Base-by-base conservation (phyloP, 192 early-diverging fungal species). In the Powellomyces hirtus region DNA sequence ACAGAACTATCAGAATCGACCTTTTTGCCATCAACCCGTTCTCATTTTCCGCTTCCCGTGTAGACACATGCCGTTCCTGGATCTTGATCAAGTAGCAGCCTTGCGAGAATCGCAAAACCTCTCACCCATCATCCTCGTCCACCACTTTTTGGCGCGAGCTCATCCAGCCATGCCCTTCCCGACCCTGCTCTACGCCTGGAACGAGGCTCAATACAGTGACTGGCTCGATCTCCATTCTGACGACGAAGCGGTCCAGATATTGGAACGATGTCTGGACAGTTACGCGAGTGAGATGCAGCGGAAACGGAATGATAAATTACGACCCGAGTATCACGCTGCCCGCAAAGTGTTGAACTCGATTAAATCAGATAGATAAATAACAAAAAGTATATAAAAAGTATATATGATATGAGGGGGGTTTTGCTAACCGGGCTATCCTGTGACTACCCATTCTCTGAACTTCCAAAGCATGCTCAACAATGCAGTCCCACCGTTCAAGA, bases 201-300 rank as follows among this genome's bases (percentile, higher is more conserved):
- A 77, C 2, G 78, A 86, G 44, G 45, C 70, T 40, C 84, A 88
- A 52, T 91, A 91, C 56, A 85, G 84, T 53, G 81, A 84, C 1
- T 91, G 88, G 88, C 70, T 90, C 44, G 88, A 91, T 60, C 49
- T 73, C 33, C 86, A 90, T 61, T 64, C 64, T 3, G 76, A 82
- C 18, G 59, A 38, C 26, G 83, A 90, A 46, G 74, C 71, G 13
- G 52, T 81, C 2, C 57, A 71, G 38, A 62, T 90, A 33, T 34
- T 84, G n/a, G 71, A 60, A 13, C 60, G 74, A 55, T 80, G 82
- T 51, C 40, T 80, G 42, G 75, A 75, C 20, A 26, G 53, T 34
- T 84, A 84, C 71, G 69, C 72, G 18, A 70, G 78, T 24, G 79
- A 75, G 4, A 71, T 68, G 60, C 64, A 50, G 44, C 61, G 61